Base-by-base conservation (phyloP, 208 protist genomes). In the Acanthamoeba quina region DNA sequence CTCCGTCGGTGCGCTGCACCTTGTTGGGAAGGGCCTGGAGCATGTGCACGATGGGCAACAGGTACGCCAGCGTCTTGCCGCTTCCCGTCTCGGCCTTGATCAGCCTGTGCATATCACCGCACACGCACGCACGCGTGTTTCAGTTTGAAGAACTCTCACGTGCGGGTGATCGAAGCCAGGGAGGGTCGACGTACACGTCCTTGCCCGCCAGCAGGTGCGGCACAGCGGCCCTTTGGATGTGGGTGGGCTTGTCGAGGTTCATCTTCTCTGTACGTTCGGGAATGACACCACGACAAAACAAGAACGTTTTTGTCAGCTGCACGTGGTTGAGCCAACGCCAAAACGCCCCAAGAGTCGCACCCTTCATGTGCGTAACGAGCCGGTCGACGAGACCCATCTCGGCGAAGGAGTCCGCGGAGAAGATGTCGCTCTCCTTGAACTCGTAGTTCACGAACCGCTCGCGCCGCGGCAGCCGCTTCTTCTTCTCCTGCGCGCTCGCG, bases 11-110 rank as follows among this genome's bases (percentile, higher is more conserved):
- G 10, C 88, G 62, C 47, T 93, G 62, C 15, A 93, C 29, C 10
- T 52, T 62, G 7, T 62, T n/a, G 62, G 41, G 49, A 9, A 72
- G 60, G 13, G 88, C 88, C 68, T 93, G 91, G 3, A 97, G 56
- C 37, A 76, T 60, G 5, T 97, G 76, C 15, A 96, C 90, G 15
- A 97, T 86, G 24, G 96, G 96, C n/a, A 97, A 66, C 17, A 96
- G 21, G 60, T 97, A 97, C 0, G 95, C 47, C 17, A 97, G 60
- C 47, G 96, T 97, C 52, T 97, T 97, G 64, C 96, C 96, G 56
- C 92, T 95, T 83, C 96, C 96, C 47, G 96, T 97, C 56, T 97
- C 83, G 13, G 95, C 95, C 37, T 95, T 94, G 0, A 97, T 72
- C 44, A 97, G 31, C 41, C 91, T 94, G 78, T 19, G 31, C 24